Conservation (phyloP, 2,329 filamentous ascomycete species). For the Albophoma yamanashiensis region DNA sequence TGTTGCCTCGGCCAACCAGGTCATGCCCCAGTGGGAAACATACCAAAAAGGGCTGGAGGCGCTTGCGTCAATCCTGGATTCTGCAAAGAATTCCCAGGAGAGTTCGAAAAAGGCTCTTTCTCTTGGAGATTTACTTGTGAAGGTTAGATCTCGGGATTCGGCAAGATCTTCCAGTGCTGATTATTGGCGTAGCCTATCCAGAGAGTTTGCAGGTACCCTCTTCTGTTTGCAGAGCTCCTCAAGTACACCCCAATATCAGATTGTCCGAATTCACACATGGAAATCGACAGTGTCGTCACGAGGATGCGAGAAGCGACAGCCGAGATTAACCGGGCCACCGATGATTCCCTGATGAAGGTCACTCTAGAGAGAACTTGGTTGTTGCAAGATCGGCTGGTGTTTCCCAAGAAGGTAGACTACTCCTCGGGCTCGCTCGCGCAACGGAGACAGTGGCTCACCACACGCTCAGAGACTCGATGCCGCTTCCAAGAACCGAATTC, state of each 20-base stretch:
- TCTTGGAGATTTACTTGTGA: conserved; percentile 79
- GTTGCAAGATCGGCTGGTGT: conserved; percentile 70
- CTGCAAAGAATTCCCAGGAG: conserved; percentile 52
- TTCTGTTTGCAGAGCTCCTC: conserved; percentile 75
- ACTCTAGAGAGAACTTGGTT: conserved; percentile 74
- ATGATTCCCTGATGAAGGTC: conserved; percentile 58
- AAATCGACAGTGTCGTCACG: conserved; percentile 63
- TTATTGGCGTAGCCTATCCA: conserved; percentile 63
- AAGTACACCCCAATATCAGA: conserved; percentile 77
- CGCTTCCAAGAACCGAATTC: conserved; percentile 54
- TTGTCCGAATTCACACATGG: conserved; percentile 72
- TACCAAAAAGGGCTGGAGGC: conserved; percentile 82
- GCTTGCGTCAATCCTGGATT: conserved; percentile 63
- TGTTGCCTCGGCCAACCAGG: conserved; percentile 55
- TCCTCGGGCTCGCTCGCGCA: neutral
- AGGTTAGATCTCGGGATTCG: conserved; percentile 40
- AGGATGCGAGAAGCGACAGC: conserved; percentile 63
- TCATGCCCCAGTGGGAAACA: conserved; percentile 61
- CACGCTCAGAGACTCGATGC: conserved; percentile 34
- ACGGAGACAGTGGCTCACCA: neutral
- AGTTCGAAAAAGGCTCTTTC: conserved; percentile 66
- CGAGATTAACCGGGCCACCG: conserved; percentile 76
- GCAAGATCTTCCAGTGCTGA: neutral
- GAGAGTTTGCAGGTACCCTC: conserved; percentile 79
- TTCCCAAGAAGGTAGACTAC: conserved; percentile 52